Base-by-base conservation (phyloP, 176 grass and related monocot species). In the Oryza coarctata region DNA sequence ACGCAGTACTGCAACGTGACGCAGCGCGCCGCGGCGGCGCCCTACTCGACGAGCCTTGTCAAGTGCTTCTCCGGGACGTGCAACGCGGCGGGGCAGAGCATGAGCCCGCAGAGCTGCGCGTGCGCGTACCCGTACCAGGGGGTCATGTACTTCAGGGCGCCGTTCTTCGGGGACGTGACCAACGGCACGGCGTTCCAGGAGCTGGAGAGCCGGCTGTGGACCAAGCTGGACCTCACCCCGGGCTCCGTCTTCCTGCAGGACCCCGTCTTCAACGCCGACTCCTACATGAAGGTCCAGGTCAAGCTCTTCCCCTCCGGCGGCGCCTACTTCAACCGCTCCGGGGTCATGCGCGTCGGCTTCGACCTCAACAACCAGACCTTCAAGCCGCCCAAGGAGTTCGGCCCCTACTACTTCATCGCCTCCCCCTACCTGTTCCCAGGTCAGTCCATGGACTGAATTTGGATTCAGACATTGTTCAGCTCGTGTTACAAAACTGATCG, bases 81-180 rank as follows among this genome's bases (percentile, higher is more conserved):
- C 85, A 33, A 80, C 1, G 27, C 80, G 2, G 27, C 38, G 40
- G 91, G 73, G 88, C 87, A 95, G 89, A 93, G 89, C 70, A 70
- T 86, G 75, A 99, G 77, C 57, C 96, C 96, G 85, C 91, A 90
- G 81, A 99, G 89, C 70, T 99, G 96, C 76, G 76, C 11, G n/a
- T 99, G 96, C 69, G 87, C 90, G 52, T 95, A 92, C 85, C 96
- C 96, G 33, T 99, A 93, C 62, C 45, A 90, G 72, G 93, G 96
- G 4, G 34, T 87, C n/a, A 78, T 99, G 89, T 90, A 71, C 75
- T 94, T 99, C 89, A 88, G 80, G 36, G 91, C 82, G 50, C 93
- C 96, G 31, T 75, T 64, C 17, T 95, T 95, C 89, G 30, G 63
- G 25, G 91, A 95, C 84, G 45, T 99, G 84, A 32, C 73, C 44